Evolutionary conservation across 1,139 yeast genomes (phyloP), one percentile per base, ranked within the genome.

Genomic region (Candida neerlandica): DNA sequence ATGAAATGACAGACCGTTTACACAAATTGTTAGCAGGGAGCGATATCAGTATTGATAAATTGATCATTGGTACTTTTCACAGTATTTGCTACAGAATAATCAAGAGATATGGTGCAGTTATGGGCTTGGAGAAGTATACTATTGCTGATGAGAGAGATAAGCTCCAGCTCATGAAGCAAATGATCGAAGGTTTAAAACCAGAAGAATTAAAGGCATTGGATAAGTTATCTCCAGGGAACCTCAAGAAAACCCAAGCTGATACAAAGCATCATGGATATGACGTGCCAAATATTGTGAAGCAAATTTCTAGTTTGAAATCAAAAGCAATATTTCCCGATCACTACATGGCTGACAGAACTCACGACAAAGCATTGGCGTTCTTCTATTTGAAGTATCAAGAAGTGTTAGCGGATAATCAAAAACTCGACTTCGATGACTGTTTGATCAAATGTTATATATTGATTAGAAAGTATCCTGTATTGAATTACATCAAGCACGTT

Each of bases 1-100:
- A 75, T 47, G 97, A 92, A 65, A 86, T 92, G 88, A 70, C 73
- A 14, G 85, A 81, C 42, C 70, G 98, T 39, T 65, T 89, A 18
- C 57, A 58, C 0, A 53, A 48, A 1, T 49, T 84, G 46, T 63
- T 90, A 6, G 59, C 66, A 23, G 68, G 62, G 2, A 59, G 70
- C 0, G 63, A 59, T 2, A 69, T 81, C 1, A 72, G 70, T 18
- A 60, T 75, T 2, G 70, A 71, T 26, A 66, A 67, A 44, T 67
- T 91, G 19, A 66, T 84, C 49, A 82, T 90, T 38, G 97, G 97
- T 1, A 92, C 97, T 0, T 91, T 92, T 63, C 97, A 92, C 63
- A 82, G 94, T 47, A 78, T 91, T 18, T 88, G 96, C 61, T 78
- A 78, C 50, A 69, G 83, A 43, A 75, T 88, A 29, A 66, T 92